Evolutionary conservation across 2,329 filamentous ascomycete species (phyloP), one percentile per base, ranked within the genome.

Genomic region (Aspergillus sclerotialis): DNA sequence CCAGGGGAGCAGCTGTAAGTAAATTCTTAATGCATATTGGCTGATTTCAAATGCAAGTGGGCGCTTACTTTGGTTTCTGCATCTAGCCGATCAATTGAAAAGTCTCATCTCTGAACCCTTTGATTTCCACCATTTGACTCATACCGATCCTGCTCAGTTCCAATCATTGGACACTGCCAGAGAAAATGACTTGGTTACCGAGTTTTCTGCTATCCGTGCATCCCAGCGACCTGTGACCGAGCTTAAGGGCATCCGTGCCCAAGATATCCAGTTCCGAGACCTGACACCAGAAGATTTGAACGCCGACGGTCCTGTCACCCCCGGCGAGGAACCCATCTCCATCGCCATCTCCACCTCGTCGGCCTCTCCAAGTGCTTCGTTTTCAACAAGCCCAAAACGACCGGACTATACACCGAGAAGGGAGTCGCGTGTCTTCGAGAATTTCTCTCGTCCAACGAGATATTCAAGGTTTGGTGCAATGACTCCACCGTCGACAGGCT

Each of bases 41-140:
- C 13, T 28, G 26, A 5, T 28, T 28, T 12, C 10, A n/a, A 9
- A 29, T 12, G 14, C 6, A 35, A 26, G 14, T 33, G 33, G 7
- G 12, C 30, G 26, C 27, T 4, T 29, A 34, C 29, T 35, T 28
- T 24, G 35, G 30, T 36, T 30, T 26, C 30, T 36, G 15, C 17
- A 18, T 43, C 27, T 41, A 67, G 63, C 61, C 44, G 56, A 61
- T 35, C 55, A 57, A 13, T 36, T 65, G 34, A 74, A 73, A 51
- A 59, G 57, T 27, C 61, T 63, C 37, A 80, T 80, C 33, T 81
- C 77, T 0, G 69, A 69, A 37, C 77, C 77, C 1, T 81, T 77
- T 54, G 73, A 78, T 46, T 81, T 81, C 49, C 75, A 80, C 42
- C 77, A 80, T 48, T 56, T 81, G 33, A 75, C 74, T 23, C 76